Evolutionary conservation across 805 yeast genomes (phyloP), one percentile per base, ranked within the genome.

Genomic region (Wickerhamomyces alni): DNA sequence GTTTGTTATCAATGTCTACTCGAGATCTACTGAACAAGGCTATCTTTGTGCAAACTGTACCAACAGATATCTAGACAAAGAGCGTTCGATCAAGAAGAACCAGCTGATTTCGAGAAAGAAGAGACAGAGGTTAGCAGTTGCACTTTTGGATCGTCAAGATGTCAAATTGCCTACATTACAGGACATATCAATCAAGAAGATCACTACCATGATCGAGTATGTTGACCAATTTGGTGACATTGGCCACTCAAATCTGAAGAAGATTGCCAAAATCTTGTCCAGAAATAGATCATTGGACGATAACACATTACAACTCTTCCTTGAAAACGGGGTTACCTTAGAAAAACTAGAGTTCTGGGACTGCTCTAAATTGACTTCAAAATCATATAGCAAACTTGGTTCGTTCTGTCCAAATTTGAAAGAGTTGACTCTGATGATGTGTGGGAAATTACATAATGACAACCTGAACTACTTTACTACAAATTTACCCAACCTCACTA

Each of bases 191-290:
- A 84, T 93, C 44, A 63, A 69, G 24, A 67, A 75, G 15, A 77
- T 86, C 27, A 78, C 87, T 0, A 67, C 67, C 26, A 74, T 80
- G 50, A 87, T 86, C 46, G 77, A 74, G 50, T 82, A 77, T 45
- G 87, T 84, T 36, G 95, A 89, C 6, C 80, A 74, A 3, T 67
- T 93, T 38, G 98, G 97, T 29, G 96, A 86, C 47, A 82, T 93
- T 44, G 96, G 98, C 0, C 66, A 72, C 19, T 61, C 67, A 29
- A 89, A 87, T 58, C 65, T 82, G 66, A 71, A 71, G 50, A 83
- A 80, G 58, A 79, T 93, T 36, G 75, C 87, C 17, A 72, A 77
- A 38, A 88, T 94, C 42, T 59, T 93, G 24, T 79, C 93, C 17
- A 79, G 85, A 42, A 93, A 89, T 61, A 64, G 99, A 38, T 82